Conservation (phyloP, 805 yeast species). For the Candida taoyuanica region DNA sequence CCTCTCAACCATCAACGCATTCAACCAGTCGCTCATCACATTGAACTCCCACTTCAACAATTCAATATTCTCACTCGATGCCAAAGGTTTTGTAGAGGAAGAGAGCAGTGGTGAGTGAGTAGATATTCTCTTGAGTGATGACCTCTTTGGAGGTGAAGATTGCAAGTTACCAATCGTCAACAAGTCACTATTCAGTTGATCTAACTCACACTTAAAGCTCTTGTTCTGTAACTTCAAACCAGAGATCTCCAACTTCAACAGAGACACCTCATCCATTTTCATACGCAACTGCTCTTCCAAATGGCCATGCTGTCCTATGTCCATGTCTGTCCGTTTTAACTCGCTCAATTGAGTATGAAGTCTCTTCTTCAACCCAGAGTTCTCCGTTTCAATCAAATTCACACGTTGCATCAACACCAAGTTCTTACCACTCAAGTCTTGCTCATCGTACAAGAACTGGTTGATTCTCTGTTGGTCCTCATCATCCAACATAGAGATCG, state of each 20-base stretch:
- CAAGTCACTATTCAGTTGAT: slow-evolving; percentile 9
- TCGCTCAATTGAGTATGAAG: no score
- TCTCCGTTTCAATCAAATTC: slow-evolving; percentile 15
- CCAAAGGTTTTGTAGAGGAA: no score
- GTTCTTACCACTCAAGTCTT: slow-evolving; percentile 18
- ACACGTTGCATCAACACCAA: slow-evolving; percentile 17
- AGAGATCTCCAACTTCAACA: slow-evolving; percentile 1
- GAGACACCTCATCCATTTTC: slow-evolving; percentile 2
- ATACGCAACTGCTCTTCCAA: not conserved
- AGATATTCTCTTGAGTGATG: no score
- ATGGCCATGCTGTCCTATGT: slow-evolving; percentile 1
- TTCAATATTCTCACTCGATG: slow-evolving; percentile 1
- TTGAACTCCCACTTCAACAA: slow-evolving; percentile 16
- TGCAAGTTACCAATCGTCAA: slow-evolving; percentile 2
- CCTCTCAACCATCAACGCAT: not conserved
- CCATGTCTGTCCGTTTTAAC: no score
- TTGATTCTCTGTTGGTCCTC: slow-evolving; percentile 14
- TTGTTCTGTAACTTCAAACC: not conserved
- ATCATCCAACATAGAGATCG: slow-evolving; percentile 12
- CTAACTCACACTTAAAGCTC: slow-evolving; percentile 4
- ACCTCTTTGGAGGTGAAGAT: not conserved
- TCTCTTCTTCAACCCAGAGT: slow-evolving; percentile 9
- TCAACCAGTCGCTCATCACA: slow-evolving; percentile 12
- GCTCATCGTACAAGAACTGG: slow-evolving; percentile 19
- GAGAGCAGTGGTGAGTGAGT: no score